Evolutionary conservation across 169 alveolate species (phyloP), one percentile per base, ranked within the genome.

Genomic region (Plasmodium reichenowi): DNA sequence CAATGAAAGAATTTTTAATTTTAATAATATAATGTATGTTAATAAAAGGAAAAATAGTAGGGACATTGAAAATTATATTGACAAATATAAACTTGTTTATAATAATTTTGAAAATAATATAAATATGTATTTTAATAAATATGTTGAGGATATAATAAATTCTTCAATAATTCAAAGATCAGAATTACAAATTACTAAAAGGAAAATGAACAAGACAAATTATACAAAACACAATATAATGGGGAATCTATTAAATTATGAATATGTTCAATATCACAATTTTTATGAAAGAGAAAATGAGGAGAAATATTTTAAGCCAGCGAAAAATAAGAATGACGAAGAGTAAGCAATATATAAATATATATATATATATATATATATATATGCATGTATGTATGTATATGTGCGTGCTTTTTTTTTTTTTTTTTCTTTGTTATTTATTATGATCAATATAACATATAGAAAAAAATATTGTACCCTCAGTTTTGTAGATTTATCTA

Each of bases 101-200:
- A 80, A 80, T 59, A 68, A 70, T 43, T 80, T 67, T 80, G 90
- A 80, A 68, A 29, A 43, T 68, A 63, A 80, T n/a, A 68, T 80
- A 68, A 80, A 56, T 47, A 32, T 12, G 54, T 67, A 67, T 48
- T 80, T 80, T 29, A 62, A 60, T 68, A 72, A 80, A 54, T 52
- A 68, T 67, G 63, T 56, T 26, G 90, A 80, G 26, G 48, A 50
- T 13, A 48, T 80, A 56, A 68, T 80, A 52, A 29, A 50, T 43
- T 80, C 90, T 29, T 80, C 90, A n/a, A 26, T 80, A 22, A 56
- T 10, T 60, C 26, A 24, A 48, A 52, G 50, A 26, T n/a, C 20
- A 22, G 63, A 48, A 8, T 48, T 47, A 20, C 3, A 29, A 17
- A 29, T 22, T 58, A 2, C 12, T 26, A 50, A 9, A 8, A 52